A percentile compares a stretch with the other conserved stretches of the same genome.
phyloP scores from a whole-genome alignment of 2,329 filamentous ascomycete genomes.

The Paramyrothecium roridum region DNA sequence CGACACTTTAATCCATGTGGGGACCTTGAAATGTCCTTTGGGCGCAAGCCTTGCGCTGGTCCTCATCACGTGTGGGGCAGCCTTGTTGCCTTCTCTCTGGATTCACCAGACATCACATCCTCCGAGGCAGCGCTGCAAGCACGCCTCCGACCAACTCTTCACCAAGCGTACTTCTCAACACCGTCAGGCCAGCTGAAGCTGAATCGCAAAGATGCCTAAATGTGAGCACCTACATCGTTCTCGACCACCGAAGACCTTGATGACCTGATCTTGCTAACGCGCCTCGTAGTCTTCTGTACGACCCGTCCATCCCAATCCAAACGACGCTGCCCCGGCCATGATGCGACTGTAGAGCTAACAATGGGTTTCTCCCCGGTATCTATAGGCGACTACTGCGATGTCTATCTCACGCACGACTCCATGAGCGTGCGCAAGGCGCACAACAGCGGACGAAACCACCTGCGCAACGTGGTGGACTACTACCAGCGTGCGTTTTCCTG shows the following conservation, averaged over 20 bases:
- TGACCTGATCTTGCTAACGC: conserved; percentile 30
- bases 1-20: no score
- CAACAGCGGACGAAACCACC: conserved; percentile 92
- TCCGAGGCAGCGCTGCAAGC: neutral
- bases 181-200: conserved; percentile 1
- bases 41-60: no score
- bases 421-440: conserved; percentile 99
- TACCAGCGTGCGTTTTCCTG: conserved; percentile 71
- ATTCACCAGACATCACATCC: neutral
- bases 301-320: conserved; percentile 1
- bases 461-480: conserved; percentile 97
- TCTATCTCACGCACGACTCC: conserved; percentile 99
- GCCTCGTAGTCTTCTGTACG: conserved; percentile 18
- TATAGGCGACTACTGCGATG: conserved; percentile 93
- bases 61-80: conserved; percentile 2
- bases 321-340: conserved; percentile 2
- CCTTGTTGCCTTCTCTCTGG: conserved; percentile 1
- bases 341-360: conserved; percentile 2
- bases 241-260: no score
- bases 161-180: neutral
- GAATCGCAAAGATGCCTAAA: conserved; percentile 69
- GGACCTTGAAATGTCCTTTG: no score
- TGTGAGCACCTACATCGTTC: conserved; percentile 55
- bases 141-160: neutral
- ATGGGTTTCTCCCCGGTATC: conserved; percentile 26